Percentiles rank a stretch among this genome's conserved stretches.
Evolutionary conservation across 2,329 filamentous ascomycete species (phyloP).

Genomic region (Fusarium sambucinum): DNA sequence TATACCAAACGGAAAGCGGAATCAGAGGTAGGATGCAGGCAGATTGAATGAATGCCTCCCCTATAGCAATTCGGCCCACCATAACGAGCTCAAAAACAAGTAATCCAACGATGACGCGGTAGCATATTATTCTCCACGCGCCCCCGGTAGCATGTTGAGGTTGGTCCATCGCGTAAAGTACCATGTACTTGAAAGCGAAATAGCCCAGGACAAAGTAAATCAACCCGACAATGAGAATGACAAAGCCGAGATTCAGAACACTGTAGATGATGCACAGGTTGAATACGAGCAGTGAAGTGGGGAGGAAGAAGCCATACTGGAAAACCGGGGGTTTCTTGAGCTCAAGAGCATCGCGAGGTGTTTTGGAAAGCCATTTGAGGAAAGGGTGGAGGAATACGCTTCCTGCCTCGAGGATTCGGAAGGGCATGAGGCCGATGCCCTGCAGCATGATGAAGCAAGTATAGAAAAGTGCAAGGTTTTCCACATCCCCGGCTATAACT

Average conservation of each 20-base stretch:
- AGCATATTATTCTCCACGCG: constrained; percentile 97
- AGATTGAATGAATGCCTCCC: constrained; percentile 78
- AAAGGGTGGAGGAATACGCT: constrained; percentile 87
- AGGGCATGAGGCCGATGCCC: constrained; percentile 91
- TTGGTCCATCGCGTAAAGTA: constrained; percentile 98
- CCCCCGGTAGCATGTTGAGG: constrained; percentile 92
- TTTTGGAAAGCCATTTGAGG: constrained; percentile 80
- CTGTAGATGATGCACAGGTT: constrained; percentile 97
- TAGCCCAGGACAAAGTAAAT: constrained; percentile 86
- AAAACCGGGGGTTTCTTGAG: constrained; percentile 86
- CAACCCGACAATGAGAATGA: constrained; percentile 84
- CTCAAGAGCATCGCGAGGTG: constrained; percentile 88
- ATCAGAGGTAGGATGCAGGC: constrained; percentile 81
- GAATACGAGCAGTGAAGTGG: constrained; percentile 91
- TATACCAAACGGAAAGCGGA: constrained; percentile 87
- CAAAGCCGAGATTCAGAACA: constrained; percentile 81
- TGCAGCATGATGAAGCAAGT: constrained; percentile 95
- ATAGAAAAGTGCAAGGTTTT: constrained; percentile 84
- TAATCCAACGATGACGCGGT: constrained; percentile 86
- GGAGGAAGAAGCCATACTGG: constrained; percentile 95
- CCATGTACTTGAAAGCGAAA: constrained; percentile 96
- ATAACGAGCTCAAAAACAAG: constrained; percentile 92
- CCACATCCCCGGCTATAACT: constrained; percentile 80
- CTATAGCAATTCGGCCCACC: constrained; percentile 84
- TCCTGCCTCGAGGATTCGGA: constrained; percentile 90